Percentiles rank a stretch among this genome's conserved stretches.
Evolutionary conservation across 2,329 filamentous ascomycete species (phyloP).

Genomic region (Fusarium compactum): DNA sequence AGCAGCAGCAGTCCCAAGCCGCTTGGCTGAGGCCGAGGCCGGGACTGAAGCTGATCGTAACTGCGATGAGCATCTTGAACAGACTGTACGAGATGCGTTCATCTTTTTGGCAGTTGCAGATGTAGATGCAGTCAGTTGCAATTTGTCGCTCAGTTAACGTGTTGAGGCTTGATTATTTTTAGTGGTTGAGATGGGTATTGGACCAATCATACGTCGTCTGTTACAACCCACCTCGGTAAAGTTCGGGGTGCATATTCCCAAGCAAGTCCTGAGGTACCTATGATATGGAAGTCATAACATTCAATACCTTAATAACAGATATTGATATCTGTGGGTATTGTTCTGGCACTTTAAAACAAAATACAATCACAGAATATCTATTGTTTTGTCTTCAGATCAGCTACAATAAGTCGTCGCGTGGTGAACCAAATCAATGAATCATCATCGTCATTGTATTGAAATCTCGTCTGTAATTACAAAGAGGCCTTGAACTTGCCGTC

Average conservation of each 20-base stretch:
- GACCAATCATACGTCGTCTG: slow-evolving; percentile 34
- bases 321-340: background rate
- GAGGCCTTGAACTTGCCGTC: slow-evolving; percentile 55
- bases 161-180: slow-evolving; percentile 41
- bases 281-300: background rate
- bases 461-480: slow-evolving; percentile 7
- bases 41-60: slow-evolving; percentile 40
- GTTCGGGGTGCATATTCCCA: slow-evolving; percentile 23
- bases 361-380: background rate
- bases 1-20: slow-evolving; percentile 36
- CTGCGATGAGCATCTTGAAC: slow-evolving; percentile 52
- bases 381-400: too few species aligned
- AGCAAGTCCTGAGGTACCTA: background rate
- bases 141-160: slow-evolving; percentile 21
- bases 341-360: background rate
- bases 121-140: slow-evolving; percentile 1
- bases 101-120: slow-evolving; percentile 42
- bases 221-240: slow-evolving; percentile 30
- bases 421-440: background rate
- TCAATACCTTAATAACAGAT: background rate
- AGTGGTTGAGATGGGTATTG: slow-evolving; percentile 24
- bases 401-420: background rate
- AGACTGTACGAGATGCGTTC: slow-evolving; percentile 52
- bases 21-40: slow-evolving; percentile 29
- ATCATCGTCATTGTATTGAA: background rate